Evolutionary conservation across 352 stramenopile genomes (phyloP), one percentile per base, ranked within the genome.

Genomic region (Thalassiosira oceanica): DNA sequence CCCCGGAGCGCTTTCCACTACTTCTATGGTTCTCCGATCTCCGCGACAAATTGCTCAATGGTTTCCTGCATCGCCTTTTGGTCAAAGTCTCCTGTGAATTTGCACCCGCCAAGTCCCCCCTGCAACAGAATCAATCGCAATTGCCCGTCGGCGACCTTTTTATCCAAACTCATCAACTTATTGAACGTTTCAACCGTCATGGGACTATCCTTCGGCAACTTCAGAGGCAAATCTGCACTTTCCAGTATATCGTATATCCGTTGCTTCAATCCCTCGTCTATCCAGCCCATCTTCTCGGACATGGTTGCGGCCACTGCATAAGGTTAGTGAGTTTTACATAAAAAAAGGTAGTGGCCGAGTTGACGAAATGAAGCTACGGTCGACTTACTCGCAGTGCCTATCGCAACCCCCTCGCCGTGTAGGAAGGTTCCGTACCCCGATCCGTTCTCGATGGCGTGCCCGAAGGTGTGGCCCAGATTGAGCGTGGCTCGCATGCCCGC

Each of bases 401-500:
- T 98, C 3, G 94, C 85, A 0, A 98, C 95, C 48, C 94, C 97
- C 80, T 99, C 96, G 43, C 96, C 96, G 62, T 99, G 96, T 44
- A 98, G 66, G 68, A 91, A 97, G 13, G 71, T 85, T 61, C 96
- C 93, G 50, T 97, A 97, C 42, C 96, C 94, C 21, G 96, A 80
- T 51, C 96, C 83, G 70, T 95, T 95, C 78, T 99, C 96, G 58
- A 99, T 97, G 41, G 95, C 96, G 78, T 99, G 96, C 53, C 95
- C 96, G 64, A 99, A 96, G 46, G 95, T 99, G 87, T 99, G 96
- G n/a, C 96, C 96, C 58, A 98, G 94, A 84, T 99, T 99, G 29
- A 99, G 89, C 28, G 97, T 98, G 10, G 96, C 96, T 11, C 96
- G 89, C 21, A 98, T 58, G 0, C 95, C 96, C 60, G 94, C 94